Evolutionary conservation across 495 filamentous ascomycete genomes (phyloP).

Genomic region (Cercophora scortea): DNA sequence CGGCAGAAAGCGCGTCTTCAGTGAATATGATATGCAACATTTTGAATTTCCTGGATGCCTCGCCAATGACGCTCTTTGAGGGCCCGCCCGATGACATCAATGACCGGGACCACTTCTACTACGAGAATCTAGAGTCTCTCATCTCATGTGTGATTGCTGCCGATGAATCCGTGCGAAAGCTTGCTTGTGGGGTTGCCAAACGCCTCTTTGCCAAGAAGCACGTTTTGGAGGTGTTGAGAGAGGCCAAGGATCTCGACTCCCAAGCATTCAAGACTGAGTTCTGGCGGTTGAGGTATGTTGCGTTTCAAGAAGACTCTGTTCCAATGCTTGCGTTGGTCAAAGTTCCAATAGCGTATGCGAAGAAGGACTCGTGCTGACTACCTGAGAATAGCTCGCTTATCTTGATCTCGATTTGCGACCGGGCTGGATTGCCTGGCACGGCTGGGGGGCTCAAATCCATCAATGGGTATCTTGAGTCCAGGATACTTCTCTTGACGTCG

Average conservation of each 20-base stretch:
- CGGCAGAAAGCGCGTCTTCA: slow-evolving; percentile 27
- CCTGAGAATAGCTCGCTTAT: slow-evolving; percentile 40
- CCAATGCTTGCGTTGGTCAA: not conserved
- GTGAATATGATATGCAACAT: slow-evolving; percentile 42
- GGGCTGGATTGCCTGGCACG: slow-evolving; percentile 30
- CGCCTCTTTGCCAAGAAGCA: slow-evolving; percentile 36
- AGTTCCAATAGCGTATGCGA: not conserved
- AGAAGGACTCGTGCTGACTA: slow-evolving; percentile 10
- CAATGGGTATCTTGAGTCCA: slow-evolving; percentile 43
- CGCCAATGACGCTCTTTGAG: slow-evolving; percentile 43
- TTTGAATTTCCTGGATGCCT: slow-evolving; percentile 44
- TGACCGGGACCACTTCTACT: slow-evolving; percentile 37
- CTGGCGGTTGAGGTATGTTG: slow-evolving; percentile 46
- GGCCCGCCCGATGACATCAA: slow-evolving; percentile 23
- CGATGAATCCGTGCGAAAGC: slow-evolving; percentile 39
- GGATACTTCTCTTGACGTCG: slow-evolving; percentile 37
- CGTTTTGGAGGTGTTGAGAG: slow-evolving; percentile 26
- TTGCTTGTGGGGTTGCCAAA: slow-evolving; percentile 37
- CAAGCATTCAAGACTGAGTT: slow-evolving; percentile 36
- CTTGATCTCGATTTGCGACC: slow-evolving; percentile 42
- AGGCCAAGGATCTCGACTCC: slow-evolving; percentile 31
- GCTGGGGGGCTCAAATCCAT: slow-evolving; percentile 38
- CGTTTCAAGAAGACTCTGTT: not conserved
- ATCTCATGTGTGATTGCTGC: slow-evolving; percentile 43
- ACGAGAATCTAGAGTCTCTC: slow-evolving; percentile 42